A percentile compares a stretch with the other conserved stretches of the same genome.
These are phyloP conservation scores for Cornus florida DNA, from an alignment of 148 eudicot species.

Conservation along the genomic window DNA sequence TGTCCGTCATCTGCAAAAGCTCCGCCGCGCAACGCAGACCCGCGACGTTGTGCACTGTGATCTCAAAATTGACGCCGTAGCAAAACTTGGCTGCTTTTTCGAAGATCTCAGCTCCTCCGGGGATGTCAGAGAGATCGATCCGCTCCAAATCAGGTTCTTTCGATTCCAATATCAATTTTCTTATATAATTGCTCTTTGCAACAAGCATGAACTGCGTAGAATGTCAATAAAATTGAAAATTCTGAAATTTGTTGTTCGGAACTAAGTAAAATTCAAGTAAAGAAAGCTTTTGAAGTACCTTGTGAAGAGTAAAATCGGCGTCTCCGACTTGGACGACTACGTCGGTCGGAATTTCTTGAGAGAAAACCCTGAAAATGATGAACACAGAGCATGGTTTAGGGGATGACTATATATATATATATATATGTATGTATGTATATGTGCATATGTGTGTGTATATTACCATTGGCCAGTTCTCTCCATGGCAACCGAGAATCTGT, in stretches of 20 bases:
- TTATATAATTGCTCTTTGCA: slow-evolving; percentile 90
- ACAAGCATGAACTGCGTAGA: slow-evolving; percentile 77
- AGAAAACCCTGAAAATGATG: slow-evolving; percentile 63
- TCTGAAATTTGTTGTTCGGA: neutral
- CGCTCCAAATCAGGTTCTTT: slow-evolving; percentile 57
- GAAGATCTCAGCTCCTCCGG: slow-evolving; percentile 84
- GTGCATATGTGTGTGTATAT: neutral
- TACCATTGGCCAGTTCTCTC: slow-evolving; percentile 98
- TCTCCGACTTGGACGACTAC: slow-evolving; percentile 63
- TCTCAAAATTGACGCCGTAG: slow-evolving; percentile 93
- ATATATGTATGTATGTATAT: too few relatives aligned
- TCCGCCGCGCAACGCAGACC: slow-evolving; percentile 91
- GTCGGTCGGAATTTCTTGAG: slow-evolving; percentile 90
- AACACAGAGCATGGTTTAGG: neutral
- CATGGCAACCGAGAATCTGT: slow-evolving; percentile 78
- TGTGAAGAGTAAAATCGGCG: slow-evolving; percentile 73
- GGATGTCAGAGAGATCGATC: slow-evolving; percentile 73
- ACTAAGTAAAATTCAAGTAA: neutral
- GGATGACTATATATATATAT: too few relatives aligned
- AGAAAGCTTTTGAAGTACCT: slow-evolving; percentile 42
- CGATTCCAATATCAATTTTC: slow-evolving; percentile 66
- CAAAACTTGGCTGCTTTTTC: slow-evolving; percentile 94
- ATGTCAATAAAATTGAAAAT: neutral
- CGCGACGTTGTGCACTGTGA: slow-evolving; percentile 87
- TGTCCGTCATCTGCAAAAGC: slow-evolving; percentile 82